phyloP scores from a whole-genome alignment of 139 green algal species.

The Cymbomonas tetramitiformis region DNA sequence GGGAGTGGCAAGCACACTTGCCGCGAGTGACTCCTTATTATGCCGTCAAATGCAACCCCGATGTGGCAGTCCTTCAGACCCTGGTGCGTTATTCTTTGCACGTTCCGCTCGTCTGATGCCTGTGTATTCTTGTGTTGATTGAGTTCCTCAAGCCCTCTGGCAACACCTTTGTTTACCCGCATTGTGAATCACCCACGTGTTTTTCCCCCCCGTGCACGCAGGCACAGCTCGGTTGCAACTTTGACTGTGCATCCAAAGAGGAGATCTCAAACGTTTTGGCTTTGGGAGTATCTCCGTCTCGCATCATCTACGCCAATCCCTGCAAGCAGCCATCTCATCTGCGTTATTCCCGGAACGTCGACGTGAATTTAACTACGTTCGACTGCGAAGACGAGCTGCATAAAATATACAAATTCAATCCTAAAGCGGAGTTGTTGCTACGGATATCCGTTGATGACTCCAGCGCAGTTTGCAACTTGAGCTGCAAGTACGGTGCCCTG shows the following conservation, averaged over 20 bases:
- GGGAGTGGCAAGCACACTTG: too few relatives aligned
- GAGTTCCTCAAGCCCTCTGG: too few relatives aligned
- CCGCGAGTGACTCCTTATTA: constrained; percentile 81
- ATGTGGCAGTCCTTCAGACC: constrained; percentile 69
- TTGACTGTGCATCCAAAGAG: constrained; percentile 79
- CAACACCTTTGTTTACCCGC: too few relatives aligned
- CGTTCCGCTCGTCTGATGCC: too few relatives aligned
- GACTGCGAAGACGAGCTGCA: constrained; percentile 78
- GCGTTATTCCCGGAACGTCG: constrained; percentile 20
- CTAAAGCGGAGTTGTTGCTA: constrained; percentile 56
- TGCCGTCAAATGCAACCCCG: constrained; percentile 88
- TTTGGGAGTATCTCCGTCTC: constrained; percentile 50
- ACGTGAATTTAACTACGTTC: constrained; percentile 74
- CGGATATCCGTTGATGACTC: constrained; percentile 73
- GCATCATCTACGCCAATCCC: constrained; percentile 86
- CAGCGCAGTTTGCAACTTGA: constrained; percentile 48
- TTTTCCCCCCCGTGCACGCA: too few relatives aligned
- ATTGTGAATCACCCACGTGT: too few relatives aligned
- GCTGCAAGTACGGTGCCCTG: constrained; percentile 80
- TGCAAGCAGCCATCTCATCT: constrained; percentile 84
- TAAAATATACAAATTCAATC: constrained; percentile 59
- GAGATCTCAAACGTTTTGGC: constrained; percentile 67
- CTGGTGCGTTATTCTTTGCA: too few relatives aligned
- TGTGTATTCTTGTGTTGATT: too few relatives aligned
- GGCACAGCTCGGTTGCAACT: constrained; percentile 66